Percentiles rank a stretch among this genome's conserved stretches.
phyloP scores from a whole-genome alignment of 352 stramenopile species.

The Pythium graminicola region DNA sequence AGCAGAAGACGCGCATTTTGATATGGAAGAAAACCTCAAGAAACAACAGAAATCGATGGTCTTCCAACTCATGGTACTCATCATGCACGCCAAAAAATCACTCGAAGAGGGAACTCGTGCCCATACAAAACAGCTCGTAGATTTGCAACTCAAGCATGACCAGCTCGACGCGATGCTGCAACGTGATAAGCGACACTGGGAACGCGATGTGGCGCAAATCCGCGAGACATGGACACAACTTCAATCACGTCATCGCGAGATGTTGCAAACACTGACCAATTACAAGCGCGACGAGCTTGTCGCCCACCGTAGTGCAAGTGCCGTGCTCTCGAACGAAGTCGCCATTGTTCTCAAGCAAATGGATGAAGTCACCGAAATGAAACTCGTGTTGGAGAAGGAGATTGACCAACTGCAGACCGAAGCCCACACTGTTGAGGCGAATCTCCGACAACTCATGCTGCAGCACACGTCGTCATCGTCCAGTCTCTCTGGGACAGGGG shows the following conservation, averaged over 20 bases:
- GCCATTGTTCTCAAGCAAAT: conserved; percentile 66
- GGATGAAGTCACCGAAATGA: conserved; percentile 65
- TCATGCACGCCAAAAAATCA: conserved; percentile 36
- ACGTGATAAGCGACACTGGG: conserved; percentile 30
- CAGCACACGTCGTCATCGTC: conserved; percentile 25
- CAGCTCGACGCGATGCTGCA: conserved; percentile 24
- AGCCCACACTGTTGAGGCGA: conserved; percentile 45
- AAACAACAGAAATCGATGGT: conserved; percentile 47
- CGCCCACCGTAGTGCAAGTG: conserved; percentile 57
- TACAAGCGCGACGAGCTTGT: conserved; percentile 82
- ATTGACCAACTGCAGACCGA: conserved; percentile 52
- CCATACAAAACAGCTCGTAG: conserved; percentile 20
- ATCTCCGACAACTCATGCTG: conserved; percentile 57
- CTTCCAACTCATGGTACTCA: conserved; percentile 42
- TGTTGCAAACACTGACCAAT: conserved; percentile 66
- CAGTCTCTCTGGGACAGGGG: conserved; percentile 2
- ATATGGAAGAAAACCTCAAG: conserved; percentile 50
- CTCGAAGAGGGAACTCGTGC: conserved; percentile 18
- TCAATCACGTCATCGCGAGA: conserved; percentile 40
- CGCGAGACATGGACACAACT: conserved; percentile 30
- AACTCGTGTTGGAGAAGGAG: conserved; percentile 44
- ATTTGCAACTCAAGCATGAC: conserved; percentile 17
- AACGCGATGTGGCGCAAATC: conserved; percentile 25
- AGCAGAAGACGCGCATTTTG: conserved; percentile 68
- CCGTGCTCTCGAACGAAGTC: conserved; percentile 71